A percentile compares a stretch with the other conserved stretches of the same genome.
Conservation (phyloP, 129 eudicot species). For the Escallonia herrerae region DNA sequence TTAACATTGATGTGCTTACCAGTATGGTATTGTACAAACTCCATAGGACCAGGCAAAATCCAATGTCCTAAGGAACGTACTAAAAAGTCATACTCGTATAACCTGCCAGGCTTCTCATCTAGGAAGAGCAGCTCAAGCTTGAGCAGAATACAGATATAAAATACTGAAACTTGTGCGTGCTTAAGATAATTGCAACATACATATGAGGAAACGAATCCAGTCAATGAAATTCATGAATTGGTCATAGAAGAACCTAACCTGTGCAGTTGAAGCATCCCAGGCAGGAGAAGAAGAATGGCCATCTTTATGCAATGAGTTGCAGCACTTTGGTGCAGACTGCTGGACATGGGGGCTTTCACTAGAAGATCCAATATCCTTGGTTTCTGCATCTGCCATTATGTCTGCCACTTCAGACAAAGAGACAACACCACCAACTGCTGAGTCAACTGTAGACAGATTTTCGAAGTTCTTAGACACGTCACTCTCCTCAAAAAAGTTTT, state of each 20-base stretch:
- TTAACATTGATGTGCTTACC: too few relatives aligned
- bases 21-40: not conserved
- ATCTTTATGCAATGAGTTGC: conserved; percentile 8
- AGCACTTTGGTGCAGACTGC: not conserved
- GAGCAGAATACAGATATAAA: not conserved
- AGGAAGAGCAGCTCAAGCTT: not conserved
- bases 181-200: too few relatives aligned
- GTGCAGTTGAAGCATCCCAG: conserved; percentile 8
- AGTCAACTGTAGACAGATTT: not conserved
- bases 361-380: conserved; percentile 16
- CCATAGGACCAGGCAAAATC: not conserved
- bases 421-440: not conserved
- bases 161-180: too few relatives aligned
- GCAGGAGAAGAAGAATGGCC: conserved; percentile 17
- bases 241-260: conserved; percentile 21
- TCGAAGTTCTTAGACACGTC: conserved; percentile 7
- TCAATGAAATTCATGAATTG: not conserved
- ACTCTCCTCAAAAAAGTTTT: conserved; percentile 8
- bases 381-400: conserved; percentile 17
- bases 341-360: conserved; percentile 6
- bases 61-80: not conserved
- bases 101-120: not conserved
- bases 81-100: not conserved
- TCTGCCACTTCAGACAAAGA: conserved; percentile 1
- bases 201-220: not conserved